Evolutionary conservation across 495 filamentous ascomycete species (phyloP), one percentile per base, ranked within the genome.

Genomic region (Hypoxylon subgilvum): DNA sequence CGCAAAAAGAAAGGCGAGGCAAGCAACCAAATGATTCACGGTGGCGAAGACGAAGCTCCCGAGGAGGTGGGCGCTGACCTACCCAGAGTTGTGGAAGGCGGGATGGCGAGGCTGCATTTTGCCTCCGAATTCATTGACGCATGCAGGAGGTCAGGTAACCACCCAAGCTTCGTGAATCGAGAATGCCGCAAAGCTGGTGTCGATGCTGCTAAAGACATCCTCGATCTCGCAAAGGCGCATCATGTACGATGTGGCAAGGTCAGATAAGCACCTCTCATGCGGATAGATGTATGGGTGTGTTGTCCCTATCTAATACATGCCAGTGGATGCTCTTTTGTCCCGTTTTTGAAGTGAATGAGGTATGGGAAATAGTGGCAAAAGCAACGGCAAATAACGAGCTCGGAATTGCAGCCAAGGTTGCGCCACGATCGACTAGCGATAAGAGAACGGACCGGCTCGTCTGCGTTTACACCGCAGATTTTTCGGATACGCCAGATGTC

Each of bases 251-350:
- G 72, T n/a, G 88, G 88, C 32, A 92, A 90, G 70, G 79, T 77
- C 46, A 31, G 69, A 40, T 21, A 13, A 6, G 14, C 16, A 21
- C 17, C 10, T 23, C 14, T 12, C 31, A 31, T 25, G 23, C 2
- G 12, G 21, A 18, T 16, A 46, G 13, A 40, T n/a, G 17, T 13
- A 14, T 39, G 50, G 42, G n/a, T n/a, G n/a, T n/a, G n/a, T 36
- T n/a, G 10, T 19, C 12, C 13, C n/a, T 38, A 7, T 27, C 31
- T 68, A 42, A 58, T 39, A 58, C 8, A 13, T 61, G 44, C 42
- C 21, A 78, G 79, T 95, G 91, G 91, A 89, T 96, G 88, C 61
- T 96, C n/a, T 92, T 91, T 63, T 82, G 83, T 1, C 61, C 71
- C 2, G 52, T 69, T 4, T 70, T 75, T 2, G 62, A 80, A n/a